phyloP scores from a whole-genome alignment of 805 yeast species.

The Lachancea meyersii region DNA sequence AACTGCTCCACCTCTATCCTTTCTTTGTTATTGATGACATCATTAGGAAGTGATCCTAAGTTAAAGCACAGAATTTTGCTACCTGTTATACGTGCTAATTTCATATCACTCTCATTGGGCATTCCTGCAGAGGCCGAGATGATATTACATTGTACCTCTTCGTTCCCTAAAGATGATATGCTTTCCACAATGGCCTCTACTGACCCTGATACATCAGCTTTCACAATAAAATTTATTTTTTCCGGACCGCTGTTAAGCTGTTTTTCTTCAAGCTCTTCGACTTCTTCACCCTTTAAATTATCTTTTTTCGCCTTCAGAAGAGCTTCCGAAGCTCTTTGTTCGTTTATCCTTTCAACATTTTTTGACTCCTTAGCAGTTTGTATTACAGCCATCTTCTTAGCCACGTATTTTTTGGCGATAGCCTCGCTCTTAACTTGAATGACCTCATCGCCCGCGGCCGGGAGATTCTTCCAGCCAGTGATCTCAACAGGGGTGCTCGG shows the following conservation, averaged over 20 bases:
- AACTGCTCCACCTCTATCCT: conserved; percentile 53
- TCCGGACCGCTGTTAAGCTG: conserved; percentile 16
- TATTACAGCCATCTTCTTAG: conserved; percentile 56
- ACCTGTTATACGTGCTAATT: conserved; percentile 59
- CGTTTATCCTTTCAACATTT: conserved; percentile 67
- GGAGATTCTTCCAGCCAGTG: conserved; percentile 90
- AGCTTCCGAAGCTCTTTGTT: conserved; percentile 48
- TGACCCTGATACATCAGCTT: conserved; percentile 92
- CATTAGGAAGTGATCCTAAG: conserved; percentile 53
- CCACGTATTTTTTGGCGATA: conserved; percentile 66
- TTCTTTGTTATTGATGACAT: conserved; percentile 51
- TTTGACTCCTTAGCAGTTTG: conserved; percentile 52
- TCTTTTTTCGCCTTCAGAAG: conserved; percentile 49
- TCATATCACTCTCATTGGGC: conserved; percentile 60
- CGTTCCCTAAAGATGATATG: conserved; percentile 76
- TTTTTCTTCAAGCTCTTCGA: conserved; percentile 30
- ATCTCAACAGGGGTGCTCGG: conserved; percentile 90
- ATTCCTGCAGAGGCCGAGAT: conserved; percentile 73
- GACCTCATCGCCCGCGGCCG: conserved; percentile 83
- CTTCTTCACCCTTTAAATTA: conserved; percentile 36
- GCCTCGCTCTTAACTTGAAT: conserved; percentile 71
- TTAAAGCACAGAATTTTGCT: conserved; percentile 80
- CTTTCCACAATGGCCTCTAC: conserved; percentile 88
- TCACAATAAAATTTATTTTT: conserved; percentile 59
- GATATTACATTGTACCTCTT: conserved; percentile 67